These are phyloP conservation scores for Acorus calamus DNA, from an alignment of 106 monocot species.

Conservation along the genomic window DNA sequence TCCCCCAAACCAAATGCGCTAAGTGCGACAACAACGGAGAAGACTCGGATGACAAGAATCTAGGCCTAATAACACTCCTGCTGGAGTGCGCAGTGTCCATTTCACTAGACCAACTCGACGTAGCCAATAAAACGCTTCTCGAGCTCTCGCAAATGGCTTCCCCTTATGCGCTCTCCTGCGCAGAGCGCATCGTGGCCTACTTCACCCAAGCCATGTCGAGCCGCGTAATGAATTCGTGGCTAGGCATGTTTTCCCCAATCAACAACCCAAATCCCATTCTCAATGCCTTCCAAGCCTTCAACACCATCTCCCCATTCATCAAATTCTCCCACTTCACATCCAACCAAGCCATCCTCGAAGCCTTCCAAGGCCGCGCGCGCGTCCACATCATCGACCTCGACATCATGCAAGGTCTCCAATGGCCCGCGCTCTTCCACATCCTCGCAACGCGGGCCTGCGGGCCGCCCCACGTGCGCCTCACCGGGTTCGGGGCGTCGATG, in stretches of 20 bases:
- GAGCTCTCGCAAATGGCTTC: slow-evolving; percentile 32
- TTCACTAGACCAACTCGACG: slow-evolving; percentile 21
- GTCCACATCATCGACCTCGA: slow-evolving; percentile 47
- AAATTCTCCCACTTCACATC: slow-evolving; percentile 38
- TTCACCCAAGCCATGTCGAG: slow-evolving; percentile 33
- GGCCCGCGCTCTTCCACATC: slow-evolving; percentile 40
- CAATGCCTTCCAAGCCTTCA: slow-evolving; percentile 23
- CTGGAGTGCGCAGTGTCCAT: slow-evolving; percentile 38
- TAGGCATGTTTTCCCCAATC: slow-evolving; percentile 11
- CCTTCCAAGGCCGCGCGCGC: slow-evolving; percentile 10
- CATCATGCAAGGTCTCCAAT: slow-evolving; percentile 48
- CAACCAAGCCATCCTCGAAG: slow-evolving; percentile 40
- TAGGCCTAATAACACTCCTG: slow-evolving; percentile 20
- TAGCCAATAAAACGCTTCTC: slow-evolving; percentile 23
- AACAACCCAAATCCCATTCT: slow-evolving; percentile 14
- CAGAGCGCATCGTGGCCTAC: slow-evolving; percentile 41
- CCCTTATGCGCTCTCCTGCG: slow-evolving; percentile 29
- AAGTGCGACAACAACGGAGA: neutral
- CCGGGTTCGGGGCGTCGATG: slow-evolving; percentile 19
- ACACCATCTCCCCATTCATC: slow-evolving; percentile 31
- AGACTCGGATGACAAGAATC: neutral
- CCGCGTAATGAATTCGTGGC: slow-evolving; percentile 22
- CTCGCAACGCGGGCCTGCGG: slow-evolving; percentile 25
- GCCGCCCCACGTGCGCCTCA: slow-evolving; percentile 28
- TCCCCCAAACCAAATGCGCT: neutral